Base-by-base conservation (phyloP, 2,329 filamentous ascomycete species). In the Cercospora sojina region DNA sequence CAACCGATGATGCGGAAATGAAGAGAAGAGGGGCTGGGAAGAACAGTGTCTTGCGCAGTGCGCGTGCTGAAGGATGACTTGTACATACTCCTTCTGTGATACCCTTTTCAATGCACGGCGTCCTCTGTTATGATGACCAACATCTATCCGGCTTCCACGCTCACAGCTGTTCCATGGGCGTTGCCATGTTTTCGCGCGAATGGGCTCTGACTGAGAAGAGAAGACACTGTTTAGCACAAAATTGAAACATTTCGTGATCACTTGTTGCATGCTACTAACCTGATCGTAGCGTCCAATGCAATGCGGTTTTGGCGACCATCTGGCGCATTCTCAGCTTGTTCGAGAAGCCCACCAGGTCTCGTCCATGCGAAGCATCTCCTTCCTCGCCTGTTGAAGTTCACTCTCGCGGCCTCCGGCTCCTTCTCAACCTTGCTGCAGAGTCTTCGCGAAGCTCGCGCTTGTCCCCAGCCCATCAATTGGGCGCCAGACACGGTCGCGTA, bases 181-280 rank as follows among this genome's bases (percentile, higher is more conserved):
- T 12, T 69, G 8, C 58, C 62, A 20, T 67, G 67, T 35, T 23
- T 59, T 32, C 38, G 25, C 27, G 13, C 32, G n/a, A 62, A n/a
- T 16, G 4, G 25, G 5, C 43, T 12, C 18, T 67, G 51, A 31
- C 59, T 62, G 16, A 65, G 12, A 35, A 69, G 53, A 31, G 57
- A 32, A 25, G 25, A 6, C 20, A 2, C 43, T 25, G 58, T 47
- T 47, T 41, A 61, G 35, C 55, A 47, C 58, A 61, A 31, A n/a
- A 59, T n/a, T 61, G 43, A 18, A 43, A 49, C n/a, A 13, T 35
- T 23, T 27, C 23, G 35, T 29, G 16, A 13, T 51, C 18, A 20
- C 27, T 61, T 51, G 35, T 16, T 43, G 23, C 41, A 49, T 56
- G 51, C 61, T 63, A 63, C 61, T 63, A 38, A 63, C 61, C 49